Evolutionary conservation across 495 filamentous ascomycete genomes (phyloP), one percentile per base, ranked within the genome.

Genomic region (Xeromyces bisporus): DNA sequence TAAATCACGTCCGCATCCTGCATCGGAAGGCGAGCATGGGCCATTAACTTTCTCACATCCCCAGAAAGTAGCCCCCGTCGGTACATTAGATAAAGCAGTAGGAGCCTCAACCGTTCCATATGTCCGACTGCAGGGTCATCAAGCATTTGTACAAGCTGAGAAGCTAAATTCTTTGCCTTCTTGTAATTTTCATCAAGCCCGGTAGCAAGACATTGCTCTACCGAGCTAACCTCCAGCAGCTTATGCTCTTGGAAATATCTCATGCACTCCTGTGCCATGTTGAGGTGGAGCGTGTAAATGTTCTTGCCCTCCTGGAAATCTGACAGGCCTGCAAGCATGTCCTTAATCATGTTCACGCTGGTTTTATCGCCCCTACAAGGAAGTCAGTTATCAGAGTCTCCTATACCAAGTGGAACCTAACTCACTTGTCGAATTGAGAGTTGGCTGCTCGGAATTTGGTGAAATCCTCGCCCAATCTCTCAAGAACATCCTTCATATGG

Each of bases 201-300:
- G 2, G 91, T 96, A 15, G 87, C 80, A 35, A 96, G 61, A 18
- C 71, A 77, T 60, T 81, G 77, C 47, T 97, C 87, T 2, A 83
- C 67, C 2, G 78, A 76, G 27, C 82, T 87, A 35, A 94, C 64
- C 43, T 96, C 91, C 25, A 74, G 64, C 3, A 97, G 65, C 43
- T 93, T 93, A 40, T 73, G 69, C 12, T 71, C 56, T 44, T 92
- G 73, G 43, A 96, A 97, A 26, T 75, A 66, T 35, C 80, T 80
- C 89, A 96, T 94, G 39, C 83, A 87, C 44, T 93, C 86, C 46
- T 93, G 79, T n/a, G 89, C 91, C 89, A 97, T 97, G 38, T 70
- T 87, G 10, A 97, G 61, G 51, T 97, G 89, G 18, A 97, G 63
- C 0, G 89, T 86, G 47, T 96, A 97, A 20, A 83, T 78, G 48